Evolutionary conservation across 2,329 filamentous ascomycete species (phyloP).

Genomic region (Neurospora sp.): DNA sequence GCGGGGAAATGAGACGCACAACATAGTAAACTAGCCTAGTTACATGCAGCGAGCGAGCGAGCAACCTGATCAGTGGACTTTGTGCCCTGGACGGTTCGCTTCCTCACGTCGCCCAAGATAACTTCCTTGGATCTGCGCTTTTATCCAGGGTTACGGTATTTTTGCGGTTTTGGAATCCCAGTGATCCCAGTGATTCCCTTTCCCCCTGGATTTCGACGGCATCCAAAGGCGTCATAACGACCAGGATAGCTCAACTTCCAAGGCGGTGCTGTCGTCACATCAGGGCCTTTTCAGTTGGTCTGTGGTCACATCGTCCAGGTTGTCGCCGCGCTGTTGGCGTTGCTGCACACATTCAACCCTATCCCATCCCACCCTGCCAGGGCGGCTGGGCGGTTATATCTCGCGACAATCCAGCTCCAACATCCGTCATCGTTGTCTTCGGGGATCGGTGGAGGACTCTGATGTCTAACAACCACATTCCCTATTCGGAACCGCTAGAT

Average conservation of each 20-base stretch:
- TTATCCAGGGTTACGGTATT: background rate
- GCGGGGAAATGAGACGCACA: background rate
- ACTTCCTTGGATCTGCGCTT: background rate
- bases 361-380: background rate
- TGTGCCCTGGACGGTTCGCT: background rate
- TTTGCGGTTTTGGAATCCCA: background rate
- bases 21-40: background rate
- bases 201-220: background rate
- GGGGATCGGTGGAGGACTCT: background rate
- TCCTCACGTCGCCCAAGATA: background rate
- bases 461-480: no score
- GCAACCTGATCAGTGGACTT: background rate
- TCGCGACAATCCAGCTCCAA: background rate
- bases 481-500: background rate
- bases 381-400: background rate
- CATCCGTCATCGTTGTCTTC: background rate
- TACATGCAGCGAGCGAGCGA: background rate
- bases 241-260: background rate
- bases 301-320: background rate
- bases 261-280: background rate
- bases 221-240: slow-evolving; percentile 1
- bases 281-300: background rate
- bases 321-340: background rate
- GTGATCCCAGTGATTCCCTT: background rate
- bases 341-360: background rate